Percentiles rank a stretch among this genome's conserved stretches.
phyloP scores from a whole-genome alignment of 441 rosid genomes.

The Syzygium syzygioides region DNA sequence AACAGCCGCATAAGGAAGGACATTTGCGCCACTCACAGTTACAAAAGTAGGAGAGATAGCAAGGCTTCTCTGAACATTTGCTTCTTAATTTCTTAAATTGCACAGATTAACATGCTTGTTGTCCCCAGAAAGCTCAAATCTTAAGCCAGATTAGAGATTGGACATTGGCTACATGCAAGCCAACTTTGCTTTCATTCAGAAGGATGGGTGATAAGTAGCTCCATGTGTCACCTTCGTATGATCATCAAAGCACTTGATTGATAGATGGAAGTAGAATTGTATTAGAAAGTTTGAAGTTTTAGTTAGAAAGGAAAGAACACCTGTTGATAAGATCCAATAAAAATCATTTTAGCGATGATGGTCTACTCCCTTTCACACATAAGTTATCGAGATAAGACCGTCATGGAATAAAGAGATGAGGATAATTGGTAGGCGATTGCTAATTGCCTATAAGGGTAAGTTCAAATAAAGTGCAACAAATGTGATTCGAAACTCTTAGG shows the following conservation, averaged over 20 bases:
- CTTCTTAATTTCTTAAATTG: background rate
- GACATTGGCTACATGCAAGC: background rate
- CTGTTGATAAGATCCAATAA: background rate
- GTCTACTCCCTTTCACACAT: background rate
- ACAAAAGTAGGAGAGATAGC: background rate
- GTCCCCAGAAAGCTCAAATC: background rate
- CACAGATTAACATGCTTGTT: background rate
- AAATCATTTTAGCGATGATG: background rate
- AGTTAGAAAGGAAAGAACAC: background rate
- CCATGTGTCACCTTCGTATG: background rate
- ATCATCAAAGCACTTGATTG: background rate
- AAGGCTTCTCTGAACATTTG: background rate
- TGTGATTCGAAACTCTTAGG: background rate
- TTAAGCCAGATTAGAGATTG: background rate
- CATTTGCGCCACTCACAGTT: background rate
- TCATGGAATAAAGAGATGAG: background rate
- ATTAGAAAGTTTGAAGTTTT: background rate
- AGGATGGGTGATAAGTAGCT: background rate
- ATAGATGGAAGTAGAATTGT: background rate
- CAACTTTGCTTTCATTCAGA: background rate
- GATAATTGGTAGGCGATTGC: background rate
- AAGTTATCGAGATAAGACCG: background rate
- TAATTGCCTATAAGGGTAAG: background rate
- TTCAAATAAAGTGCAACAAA: background rate
- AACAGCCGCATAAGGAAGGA: background rate